These are phyloP conservation scores for Saccharomycopsis fermentans DNA, from an alignment of 805 yeast species.

Conservation along the genomic window DNA sequence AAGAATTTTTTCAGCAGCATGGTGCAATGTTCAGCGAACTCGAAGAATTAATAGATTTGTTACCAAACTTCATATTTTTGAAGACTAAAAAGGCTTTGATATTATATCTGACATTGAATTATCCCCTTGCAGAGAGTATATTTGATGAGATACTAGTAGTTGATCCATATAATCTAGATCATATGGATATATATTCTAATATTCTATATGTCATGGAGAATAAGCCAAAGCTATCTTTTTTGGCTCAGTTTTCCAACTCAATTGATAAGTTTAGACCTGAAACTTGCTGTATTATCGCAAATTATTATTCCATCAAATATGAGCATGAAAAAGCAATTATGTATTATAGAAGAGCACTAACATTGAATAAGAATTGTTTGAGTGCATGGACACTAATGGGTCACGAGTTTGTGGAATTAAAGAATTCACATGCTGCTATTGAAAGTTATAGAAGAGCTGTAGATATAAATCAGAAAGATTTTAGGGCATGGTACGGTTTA, in stretches of 20 bases:
- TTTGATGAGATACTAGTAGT: conserved; percentile 63
- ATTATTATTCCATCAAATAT: conserved; percentile 81
- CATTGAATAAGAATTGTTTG: conserved; percentile 66
- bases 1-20: conserved; percentile 69
- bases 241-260: conserved; percentile 77
- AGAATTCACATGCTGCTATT: conserved; percentile 95
- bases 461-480: conserved; percentile 80
- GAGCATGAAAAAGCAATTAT: conserved; percentile 93
- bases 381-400: conserved; percentile 99
- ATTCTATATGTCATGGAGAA: conserved; percentile 91
- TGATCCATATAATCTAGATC: conserved; percentile 86
- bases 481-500: conserved; percentile 95
- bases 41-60: conserved; percentile 37
- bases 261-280: conserved; percentile 87
- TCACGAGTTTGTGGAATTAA: conserved; percentile 93
- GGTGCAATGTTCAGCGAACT: conserved; percentile 42
- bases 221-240: conserved; percentile 66
- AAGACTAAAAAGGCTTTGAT: conserved; percentile 76
- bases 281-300: conserved; percentile 89
- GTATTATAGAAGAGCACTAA: conserved; percentile 83
- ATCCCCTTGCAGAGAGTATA: conserved; percentile 62
- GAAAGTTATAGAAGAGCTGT: conserved; percentile 91
- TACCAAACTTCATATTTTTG: conserved; percentile 68
- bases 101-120: conserved; percentile 77
- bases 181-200: conserved; percentile 88